Conservation (phyloP, 345 rosid genomes). For the Pelargonium nanum region DNA sequence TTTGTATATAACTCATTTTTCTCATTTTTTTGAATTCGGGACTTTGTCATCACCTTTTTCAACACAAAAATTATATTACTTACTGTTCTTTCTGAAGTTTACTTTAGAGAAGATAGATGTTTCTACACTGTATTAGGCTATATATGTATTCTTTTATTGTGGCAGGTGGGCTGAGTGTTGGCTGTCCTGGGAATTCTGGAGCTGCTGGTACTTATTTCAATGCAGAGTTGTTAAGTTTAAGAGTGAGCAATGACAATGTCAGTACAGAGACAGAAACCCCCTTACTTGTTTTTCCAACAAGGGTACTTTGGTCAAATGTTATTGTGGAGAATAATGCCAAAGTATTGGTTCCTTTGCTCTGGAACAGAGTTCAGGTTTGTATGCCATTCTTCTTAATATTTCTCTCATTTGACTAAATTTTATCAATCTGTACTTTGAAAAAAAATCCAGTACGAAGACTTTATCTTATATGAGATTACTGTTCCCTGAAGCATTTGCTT, state of each 20-base stretch:
- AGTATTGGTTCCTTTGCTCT: slow-evolving; percentile 86
- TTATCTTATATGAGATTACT: slow-evolving; percentile 1
- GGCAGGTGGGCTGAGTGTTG: slow-evolving; percentile 79
- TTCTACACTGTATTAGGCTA: slow-evolving; percentile 4
- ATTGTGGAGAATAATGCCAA: slow-evolving; percentile 84
- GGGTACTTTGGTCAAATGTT: slow-evolving; percentile 81
- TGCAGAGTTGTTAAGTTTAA: slow-evolving; percentile 70
- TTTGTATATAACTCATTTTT: too few relatives aligned
- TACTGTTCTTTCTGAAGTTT: background rate
- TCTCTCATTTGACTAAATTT: too few relatives aligned
- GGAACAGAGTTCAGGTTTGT: slow-evolving; percentile 95
- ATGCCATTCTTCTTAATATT: too few relatives aligned
- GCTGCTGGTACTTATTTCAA: slow-evolving; percentile 96
- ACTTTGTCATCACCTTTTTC: too few relatives aligned
- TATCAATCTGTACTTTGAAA: too few relatives aligned
- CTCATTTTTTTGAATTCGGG: too few relatives aligned
- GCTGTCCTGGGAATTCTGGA: slow-evolving; percentile 83
- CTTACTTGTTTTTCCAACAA: slow-evolving; percentile 79
- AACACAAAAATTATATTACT: background rate
- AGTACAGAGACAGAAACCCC: slow-evolving; percentile 93
- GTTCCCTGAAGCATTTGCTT: background rate
- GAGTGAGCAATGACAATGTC: slow-evolving; percentile 75
- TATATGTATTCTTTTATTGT: slow-evolving; percentile 10
- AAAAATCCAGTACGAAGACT: too few relatives aligned
- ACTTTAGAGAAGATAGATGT: slow-evolving; percentile 2